These are phyloP conservation scores for Rachicladosporium sp. DNA, from an alignment of 2,329 filamentous ascomycete species.

Conservation along the genomic window DNA sequence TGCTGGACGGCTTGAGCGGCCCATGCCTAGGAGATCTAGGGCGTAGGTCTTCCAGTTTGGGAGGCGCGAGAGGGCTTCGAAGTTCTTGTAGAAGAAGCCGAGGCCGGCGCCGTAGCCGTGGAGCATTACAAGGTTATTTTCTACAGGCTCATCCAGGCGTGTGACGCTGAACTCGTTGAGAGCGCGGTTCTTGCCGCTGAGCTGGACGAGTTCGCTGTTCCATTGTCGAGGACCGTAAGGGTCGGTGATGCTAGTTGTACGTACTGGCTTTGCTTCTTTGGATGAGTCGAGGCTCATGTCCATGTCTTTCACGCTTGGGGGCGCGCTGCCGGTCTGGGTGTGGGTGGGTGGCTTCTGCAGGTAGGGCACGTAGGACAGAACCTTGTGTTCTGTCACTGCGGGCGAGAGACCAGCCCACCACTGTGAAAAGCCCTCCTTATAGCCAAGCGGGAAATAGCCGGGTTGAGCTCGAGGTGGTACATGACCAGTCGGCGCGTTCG, in stretches of 20 bases:
- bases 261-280: constrained; percentile 28
- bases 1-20: constrained; percentile 67
- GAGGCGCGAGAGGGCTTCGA: constrained; percentile 69
- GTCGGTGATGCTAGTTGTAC: constrained; percentile 44
- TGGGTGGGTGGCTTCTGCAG: constrained; percentile 60
- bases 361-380: constrained; percentile 76
- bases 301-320: constrained; percentile 29
- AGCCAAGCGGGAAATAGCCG: constrained; percentile 64
- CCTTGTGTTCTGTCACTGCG: constrained; percentile 71
- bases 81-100: constrained; percentile 98
- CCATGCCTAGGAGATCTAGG: constrained; percentile 92
- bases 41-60: constrained; percentile 83
- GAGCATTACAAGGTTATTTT: constrained; percentile 86
- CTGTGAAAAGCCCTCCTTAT: constrained; percentile 82
- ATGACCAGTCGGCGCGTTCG: constrained; percentile 2
- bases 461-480: constrained; percentile 2
- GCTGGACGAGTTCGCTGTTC: constrained; percentile 70
- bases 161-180: constrained; percentile 91
- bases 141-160: constrained; percentile 61
- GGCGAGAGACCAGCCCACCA: constrained; percentile 85
- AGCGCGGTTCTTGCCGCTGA: constrained; percentile 74
- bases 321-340: constrained; percentile 47
- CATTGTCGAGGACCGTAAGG: constrained; percentile 77
- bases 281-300: constrained; percentile 20
- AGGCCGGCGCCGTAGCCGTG: constrained; percentile 94